A percentile compares a stretch with the other conserved stretches of the same genome.
phyloP scores from a whole-genome alignment of 202 grass and related monocot species.

The Schoenoplectus triqueter region DNA sequence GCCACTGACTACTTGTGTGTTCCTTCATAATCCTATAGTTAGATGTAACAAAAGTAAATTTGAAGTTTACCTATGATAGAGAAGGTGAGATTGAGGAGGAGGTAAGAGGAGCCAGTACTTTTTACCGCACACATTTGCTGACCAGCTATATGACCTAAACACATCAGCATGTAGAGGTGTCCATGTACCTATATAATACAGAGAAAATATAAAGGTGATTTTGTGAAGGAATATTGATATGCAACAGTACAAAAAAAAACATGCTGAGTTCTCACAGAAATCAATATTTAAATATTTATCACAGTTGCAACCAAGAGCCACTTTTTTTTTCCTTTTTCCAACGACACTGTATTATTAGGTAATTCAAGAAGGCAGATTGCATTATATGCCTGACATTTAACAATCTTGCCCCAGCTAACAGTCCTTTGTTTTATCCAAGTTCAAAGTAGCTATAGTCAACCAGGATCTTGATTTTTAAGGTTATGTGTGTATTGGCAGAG shows the following conservation, averaged over 20 bases:
- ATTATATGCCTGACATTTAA: not conserved
- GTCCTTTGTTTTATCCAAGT: not conserved
- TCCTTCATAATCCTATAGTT: conserved; percentile 10
- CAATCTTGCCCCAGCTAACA: not conserved
- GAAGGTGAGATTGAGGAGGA: conserved; percentile 70
- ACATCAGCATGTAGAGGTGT: conserved; percentile 97
- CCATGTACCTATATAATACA: conserved; percentile 73
- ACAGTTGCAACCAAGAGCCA: not conserved
- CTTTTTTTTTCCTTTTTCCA: not conserved
- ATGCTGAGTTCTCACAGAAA: not conserved
- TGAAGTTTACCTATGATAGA: conserved; percentile 73
- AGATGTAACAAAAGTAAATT: conserved; percentile 9
- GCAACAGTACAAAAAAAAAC: conserved; percentile 21
- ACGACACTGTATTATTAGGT: not conserved
- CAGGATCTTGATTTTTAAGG: not conserved
- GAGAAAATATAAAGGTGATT: conserved; percentile 26
- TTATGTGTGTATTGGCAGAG: too few species aligned
- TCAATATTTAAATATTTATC: not conserved
- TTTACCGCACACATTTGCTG: conserved; percentile 90
- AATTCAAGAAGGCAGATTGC: not conserved
- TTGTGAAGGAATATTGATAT: not conserved
- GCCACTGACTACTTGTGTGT: not conserved
- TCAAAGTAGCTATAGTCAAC: not conserved
- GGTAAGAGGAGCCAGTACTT: conserved; percentile 83
- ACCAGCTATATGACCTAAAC: conserved; percentile 97